Percentiles rank a stretch among this genome's conserved stretches.
Evolutionary conservation across 2,329 filamentous ascomycete species (phyloP).

Genomic region (Blastomyces percursus): DNA sequence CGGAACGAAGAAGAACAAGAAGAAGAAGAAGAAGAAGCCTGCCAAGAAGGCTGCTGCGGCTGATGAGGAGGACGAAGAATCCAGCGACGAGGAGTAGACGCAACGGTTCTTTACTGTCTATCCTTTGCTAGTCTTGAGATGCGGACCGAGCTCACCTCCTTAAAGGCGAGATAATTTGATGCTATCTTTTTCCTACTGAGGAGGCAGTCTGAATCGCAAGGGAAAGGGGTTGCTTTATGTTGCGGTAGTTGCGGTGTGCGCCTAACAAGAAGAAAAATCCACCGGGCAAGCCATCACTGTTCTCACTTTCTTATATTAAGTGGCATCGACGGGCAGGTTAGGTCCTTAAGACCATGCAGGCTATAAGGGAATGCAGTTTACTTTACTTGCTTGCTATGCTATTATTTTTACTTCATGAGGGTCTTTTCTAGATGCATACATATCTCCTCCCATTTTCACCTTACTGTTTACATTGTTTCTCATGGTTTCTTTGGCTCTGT

Average conservation of each 20-base stretch:
- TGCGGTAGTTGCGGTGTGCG: background rate
- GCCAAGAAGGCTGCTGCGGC: slow-evolving; percentile 34
- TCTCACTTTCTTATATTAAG: background rate
- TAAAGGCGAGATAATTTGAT: background rate
- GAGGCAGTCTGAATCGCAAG: background rate
- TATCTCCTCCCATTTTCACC: too few species aligned
- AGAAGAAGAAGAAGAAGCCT: slow-evolving; percentile 79
- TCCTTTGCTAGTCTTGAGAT: background rate
- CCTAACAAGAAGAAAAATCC: background rate
- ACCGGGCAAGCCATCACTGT: background rate
- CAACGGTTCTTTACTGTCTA: background rate
- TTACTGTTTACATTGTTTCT: background rate
- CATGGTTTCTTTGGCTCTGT: background rate
- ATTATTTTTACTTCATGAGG: background rate
- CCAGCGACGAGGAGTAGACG: slow-evolving; percentile 31
- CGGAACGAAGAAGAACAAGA: slow-evolving; percentile 70
- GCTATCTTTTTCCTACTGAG: background rate
- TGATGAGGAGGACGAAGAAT: slow-evolving; percentile 24
- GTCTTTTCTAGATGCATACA: background rate
- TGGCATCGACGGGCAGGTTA: background rate
- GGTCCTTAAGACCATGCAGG: background rate
- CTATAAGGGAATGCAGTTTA: background rate
- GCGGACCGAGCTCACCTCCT: background rate
- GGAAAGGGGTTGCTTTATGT: background rate
- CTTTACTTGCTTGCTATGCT: background rate